These are phyloP conservation scores for Geosmithia morbida DNA, from an alignment of 2,329 filamentous ascomycete genomes.

Conservation along the genomic window DNA sequence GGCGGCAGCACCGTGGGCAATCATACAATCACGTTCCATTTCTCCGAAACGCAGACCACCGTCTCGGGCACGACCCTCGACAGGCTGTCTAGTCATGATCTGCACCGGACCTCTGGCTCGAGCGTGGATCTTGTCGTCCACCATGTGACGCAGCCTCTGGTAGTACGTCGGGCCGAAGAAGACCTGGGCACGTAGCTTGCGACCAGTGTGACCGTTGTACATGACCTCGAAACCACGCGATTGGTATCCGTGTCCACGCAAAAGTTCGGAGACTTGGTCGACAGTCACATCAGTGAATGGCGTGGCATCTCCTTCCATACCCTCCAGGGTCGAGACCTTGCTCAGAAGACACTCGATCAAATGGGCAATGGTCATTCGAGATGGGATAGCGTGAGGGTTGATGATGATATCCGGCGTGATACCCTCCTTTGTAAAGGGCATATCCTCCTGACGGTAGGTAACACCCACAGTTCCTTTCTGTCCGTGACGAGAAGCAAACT, in stretches of 20 bases:
- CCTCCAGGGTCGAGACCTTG: slow-evolving; percentile 87
- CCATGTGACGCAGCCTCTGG: slow-evolving; percentile 97
- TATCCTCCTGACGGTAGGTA: slow-evolving; percentile 93
- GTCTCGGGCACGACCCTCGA: slow-evolving; percentile 95
- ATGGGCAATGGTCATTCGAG: slow-evolving; percentile 99
- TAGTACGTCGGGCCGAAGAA: slow-evolving; percentile 99
- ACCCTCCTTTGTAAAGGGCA: slow-evolving; percentile 92
- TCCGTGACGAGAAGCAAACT: slow-evolving; percentile 97
- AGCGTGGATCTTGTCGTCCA: slow-evolving; percentile 99
- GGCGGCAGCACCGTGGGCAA: slow-evolving; percentile 92
- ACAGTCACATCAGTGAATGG: slow-evolving; percentile 97
- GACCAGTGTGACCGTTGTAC: slow-evolving; percentile 96
- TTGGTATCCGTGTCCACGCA: slow-evolving; percentile 86
- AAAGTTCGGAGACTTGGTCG: slow-evolving; percentile 74
- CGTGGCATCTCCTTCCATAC: slow-evolving; percentile 92
- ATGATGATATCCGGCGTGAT: slow-evolving; percentile 93
- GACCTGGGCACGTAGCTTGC: slow-evolving; percentile 84
- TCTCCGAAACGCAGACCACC: slow-evolving; percentile 98
- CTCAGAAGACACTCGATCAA: slow-evolving; percentile 97
- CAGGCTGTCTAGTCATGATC: slow-evolving; percentile 92
- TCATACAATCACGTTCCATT: slow-evolving; percentile 99
- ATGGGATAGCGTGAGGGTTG: slow-evolving; percentile 98
- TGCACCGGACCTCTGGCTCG: slow-evolving; percentile 91
- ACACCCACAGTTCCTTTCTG: slow-evolving; percentile 99
- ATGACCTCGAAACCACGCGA: slow-evolving; percentile 95